Conservation (phyloP, 768 basidiomycete genomes). For the Tylopilus plumbeoviolaceoides region DNA sequence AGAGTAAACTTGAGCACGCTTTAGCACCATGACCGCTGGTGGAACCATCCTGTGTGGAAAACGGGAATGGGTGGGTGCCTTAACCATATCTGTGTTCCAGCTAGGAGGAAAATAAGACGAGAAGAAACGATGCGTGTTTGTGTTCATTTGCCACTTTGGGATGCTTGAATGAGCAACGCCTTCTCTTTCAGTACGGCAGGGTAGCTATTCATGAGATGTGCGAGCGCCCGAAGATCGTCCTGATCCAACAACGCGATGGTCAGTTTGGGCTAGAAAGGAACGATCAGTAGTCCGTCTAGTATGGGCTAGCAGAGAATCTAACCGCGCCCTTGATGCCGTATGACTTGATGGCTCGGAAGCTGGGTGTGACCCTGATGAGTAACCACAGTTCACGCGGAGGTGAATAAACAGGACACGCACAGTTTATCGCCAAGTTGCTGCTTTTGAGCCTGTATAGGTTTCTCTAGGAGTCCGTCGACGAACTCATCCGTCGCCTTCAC, state of each 20-base stretch:
- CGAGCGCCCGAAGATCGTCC: slow-evolving; percentile 79
- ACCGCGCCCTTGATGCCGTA: slow-evolving; percentile 81
- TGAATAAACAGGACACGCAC: slow-evolving; percentile 34
- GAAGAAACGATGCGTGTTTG: neutral
- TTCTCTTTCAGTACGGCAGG: slow-evolving; percentile 81
- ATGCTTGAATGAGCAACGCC: slow-evolving; percentile 34
- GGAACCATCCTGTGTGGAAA: neutral
- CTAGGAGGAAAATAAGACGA: neutral
- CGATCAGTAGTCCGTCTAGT: slow-evolving; percentile 1
- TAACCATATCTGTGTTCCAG: neutral
- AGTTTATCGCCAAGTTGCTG: slow-evolving; percentile 79
- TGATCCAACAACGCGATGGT: slow-evolving; percentile 81
- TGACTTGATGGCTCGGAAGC: slow-evolving; percentile 61
- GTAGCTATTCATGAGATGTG: slow-evolving; percentile 86
- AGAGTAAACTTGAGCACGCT: neutral
- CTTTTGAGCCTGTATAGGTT: slow-evolving; percentile 60
- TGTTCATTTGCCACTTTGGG: slow-evolving; percentile 26
- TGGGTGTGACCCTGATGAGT: slow-evolving; percentile 23
- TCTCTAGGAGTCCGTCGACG: slow-evolving; percentile 55
- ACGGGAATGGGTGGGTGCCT: neutral
- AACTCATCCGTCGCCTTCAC: slow-evolving; percentile 70
- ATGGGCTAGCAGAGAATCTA: slow-evolving; percentile 23
- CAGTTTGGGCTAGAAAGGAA: slow-evolving; percentile 60
- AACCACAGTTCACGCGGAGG: slow-evolving; percentile 8
- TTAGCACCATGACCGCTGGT: neutral